Evolutionary conservation across 2,329 filamentous ascomycete species (phyloP).

Genomic region (Colletotrichum aenigma): DNA sequence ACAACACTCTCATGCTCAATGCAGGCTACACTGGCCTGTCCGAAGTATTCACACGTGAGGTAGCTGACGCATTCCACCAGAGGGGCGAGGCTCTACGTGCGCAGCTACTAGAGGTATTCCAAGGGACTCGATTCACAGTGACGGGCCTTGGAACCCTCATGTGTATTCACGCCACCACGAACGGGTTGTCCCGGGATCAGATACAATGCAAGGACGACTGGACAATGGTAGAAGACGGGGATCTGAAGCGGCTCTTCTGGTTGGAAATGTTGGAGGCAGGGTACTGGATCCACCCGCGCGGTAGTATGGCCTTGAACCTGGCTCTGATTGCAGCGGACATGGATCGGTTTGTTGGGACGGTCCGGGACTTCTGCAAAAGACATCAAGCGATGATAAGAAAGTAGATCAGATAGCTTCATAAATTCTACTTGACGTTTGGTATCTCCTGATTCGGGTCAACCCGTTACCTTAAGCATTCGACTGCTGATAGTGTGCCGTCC

Average conservation of each 20-base stretch:
- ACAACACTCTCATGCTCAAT: constrained; percentile 42
- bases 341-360: neutral
- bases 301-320: neutral
- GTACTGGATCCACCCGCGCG: neutral
- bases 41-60: neutral
- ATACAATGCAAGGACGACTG: neutral
- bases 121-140: neutral
- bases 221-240: neutral
- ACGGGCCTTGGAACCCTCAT: neutral
- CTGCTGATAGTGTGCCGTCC: neutral
- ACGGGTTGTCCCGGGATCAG: neutral
- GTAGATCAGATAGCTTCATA: neutral
- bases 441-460: neutral
- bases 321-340: neutral
- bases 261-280: neutral
- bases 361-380: neutral
- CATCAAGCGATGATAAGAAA: neutral
- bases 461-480: neutral
- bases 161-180: neutral
- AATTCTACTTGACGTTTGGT: neutral
- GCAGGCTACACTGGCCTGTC: neutral
- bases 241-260: neutral
- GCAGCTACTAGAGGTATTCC: neutral
- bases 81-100: neutral
- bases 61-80: neutral